Conservation (phyloP, 2,329 filamentous ascomycete species). For the Ilyonectria mors-panacis region DNA sequence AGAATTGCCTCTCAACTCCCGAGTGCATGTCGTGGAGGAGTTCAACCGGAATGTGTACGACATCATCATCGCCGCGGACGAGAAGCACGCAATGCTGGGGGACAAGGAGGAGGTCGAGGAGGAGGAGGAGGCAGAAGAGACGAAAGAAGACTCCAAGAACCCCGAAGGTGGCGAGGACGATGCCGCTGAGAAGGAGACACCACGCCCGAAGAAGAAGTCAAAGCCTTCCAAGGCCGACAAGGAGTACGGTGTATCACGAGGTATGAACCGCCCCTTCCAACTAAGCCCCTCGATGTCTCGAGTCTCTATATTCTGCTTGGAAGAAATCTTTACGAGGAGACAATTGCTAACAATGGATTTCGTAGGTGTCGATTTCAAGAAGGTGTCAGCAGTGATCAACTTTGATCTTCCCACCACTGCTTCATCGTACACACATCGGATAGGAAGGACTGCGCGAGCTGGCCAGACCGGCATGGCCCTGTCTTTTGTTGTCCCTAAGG, state of each 20-base stretch:
- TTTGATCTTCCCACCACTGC: slow-evolving; percentile 93
- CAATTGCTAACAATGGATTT: slow-evolving; percentile 33
- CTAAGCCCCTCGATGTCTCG: background rate
- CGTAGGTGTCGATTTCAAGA: slow-evolving; percentile 89
- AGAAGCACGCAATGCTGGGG: slow-evolving; percentile 88
- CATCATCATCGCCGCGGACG: slow-evolving; percentile 96
- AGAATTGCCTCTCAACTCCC: slow-evolving; percentile 91
- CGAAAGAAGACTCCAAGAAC: slow-evolving; percentile 42
- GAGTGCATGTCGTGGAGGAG: slow-evolving; percentile 95
- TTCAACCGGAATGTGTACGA: slow-evolving; percentile 98
- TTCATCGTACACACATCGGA: slow-evolving; percentile 96
- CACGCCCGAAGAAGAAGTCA: slow-evolving; percentile 52
- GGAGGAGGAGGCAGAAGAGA: slow-evolving; percentile 62
- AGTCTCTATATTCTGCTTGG: background rate
- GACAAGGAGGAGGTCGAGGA: slow-evolving; percentile 67
- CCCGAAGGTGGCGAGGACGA: slow-evolving; percentile 36
- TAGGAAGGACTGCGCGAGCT: slow-evolving; percentile 92
- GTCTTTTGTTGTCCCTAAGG: slow-evolving; percentile 91
- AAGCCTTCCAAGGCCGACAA: slow-evolving; percentile 77
- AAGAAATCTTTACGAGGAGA: background rate
- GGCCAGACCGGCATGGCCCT: slow-evolving; percentile 94
- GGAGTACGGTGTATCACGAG: slow-evolving; percentile 95
- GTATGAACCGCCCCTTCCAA: slow-evolving; percentile 53
- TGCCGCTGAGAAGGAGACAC: slow-evolving; percentile 50
- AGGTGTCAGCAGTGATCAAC: slow-evolving; percentile 94